Evolutionary conservation across 371 early-diverging fungal species (phyloP).

Genomic region (Apophysomyces variabilis): DNA sequence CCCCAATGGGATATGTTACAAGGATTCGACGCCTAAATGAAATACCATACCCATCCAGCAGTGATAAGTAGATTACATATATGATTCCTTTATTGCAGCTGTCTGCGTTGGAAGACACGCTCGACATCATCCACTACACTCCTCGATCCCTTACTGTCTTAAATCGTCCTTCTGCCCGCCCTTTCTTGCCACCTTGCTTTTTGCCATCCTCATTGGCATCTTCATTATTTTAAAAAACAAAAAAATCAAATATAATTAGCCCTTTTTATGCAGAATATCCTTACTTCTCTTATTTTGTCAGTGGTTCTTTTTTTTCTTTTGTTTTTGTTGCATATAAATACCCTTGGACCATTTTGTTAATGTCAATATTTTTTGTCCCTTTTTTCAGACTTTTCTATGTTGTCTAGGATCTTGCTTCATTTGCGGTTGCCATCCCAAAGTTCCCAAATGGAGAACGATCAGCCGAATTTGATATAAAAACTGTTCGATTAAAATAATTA

Average conservation of each 20-base stretch:
- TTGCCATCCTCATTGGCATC: constrained; percentile 11
- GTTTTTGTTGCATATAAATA: too few species aligned
- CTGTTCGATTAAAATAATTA: too few species aligned
- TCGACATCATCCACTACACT: constrained; percentile 10
- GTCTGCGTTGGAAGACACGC: constrained; percentile 6
- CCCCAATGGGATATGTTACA: constrained; percentile 14
- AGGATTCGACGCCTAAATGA: constrained; percentile 13
- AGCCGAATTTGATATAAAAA: too few species aligned
- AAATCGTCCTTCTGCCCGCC: constrained; percentile 12
- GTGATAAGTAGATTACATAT: constrained; percentile 8
- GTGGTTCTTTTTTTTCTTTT: too few species aligned
- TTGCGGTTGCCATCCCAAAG: too few species aligned
- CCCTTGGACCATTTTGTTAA: too few species aligned
- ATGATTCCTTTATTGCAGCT: constrained; percentile 12
- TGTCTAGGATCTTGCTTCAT: too few species aligned
- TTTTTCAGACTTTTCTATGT: too few species aligned
- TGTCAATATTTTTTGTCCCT: too few species aligned
- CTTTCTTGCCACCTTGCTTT: constrained; percentile 15
- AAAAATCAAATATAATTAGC: constrained; percentile 16
- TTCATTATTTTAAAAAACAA: constrained; percentile 1
- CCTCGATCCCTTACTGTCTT: constrained; percentile 15
- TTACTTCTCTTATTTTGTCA: not conserved
- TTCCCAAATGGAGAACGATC: too few species aligned
- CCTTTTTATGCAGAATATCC: constrained; percentile 12
- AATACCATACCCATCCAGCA: constrained; percentile 12